These are phyloP conservation scores for Chernovozyma sophiae-reginae DNA, from an alignment of 1,139 yeast species.

Conservation along the genomic window DNA sequence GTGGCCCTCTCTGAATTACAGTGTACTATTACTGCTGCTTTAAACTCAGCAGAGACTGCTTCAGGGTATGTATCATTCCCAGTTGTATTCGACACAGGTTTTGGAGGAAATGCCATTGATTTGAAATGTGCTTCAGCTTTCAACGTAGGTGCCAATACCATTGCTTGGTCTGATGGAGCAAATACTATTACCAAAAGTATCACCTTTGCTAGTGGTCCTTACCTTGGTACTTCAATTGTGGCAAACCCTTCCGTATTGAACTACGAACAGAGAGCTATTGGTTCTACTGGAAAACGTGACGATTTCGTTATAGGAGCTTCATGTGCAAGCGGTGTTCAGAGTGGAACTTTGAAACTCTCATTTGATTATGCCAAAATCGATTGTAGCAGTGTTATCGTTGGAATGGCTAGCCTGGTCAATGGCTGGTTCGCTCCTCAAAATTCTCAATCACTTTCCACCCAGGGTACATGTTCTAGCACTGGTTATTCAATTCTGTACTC, in stretches of 20 bases:
- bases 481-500: slow-evolving; percentile 13
- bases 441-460: slow-evolving; percentile 2
- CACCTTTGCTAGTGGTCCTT: slow-evolving; percentile 11
- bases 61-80: slow-evolving; percentile 20
- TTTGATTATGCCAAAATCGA: slow-evolving; percentile 12
- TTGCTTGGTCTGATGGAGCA: slow-evolving; percentile 26
- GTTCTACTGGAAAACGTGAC: slow-evolving; percentile 11
- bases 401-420: slow-evolving; percentile 20
- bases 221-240: not conserved
- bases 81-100: slow-evolving; percentile 25
- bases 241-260: not conserved
- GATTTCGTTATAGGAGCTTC: slow-evolving; percentile 15
- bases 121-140: slow-evolving; percentile 17
- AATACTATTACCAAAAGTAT: slow-evolving; percentile 16
- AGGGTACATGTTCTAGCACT: slow-evolving; percentile 15
- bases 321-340: slow-evolving; percentile 21
- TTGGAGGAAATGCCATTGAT: slow-evolving; percentile 19
- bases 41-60: slow-evolving; percentile 13
- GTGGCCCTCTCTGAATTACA: slow-evolving; percentile 20
- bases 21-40: slow-evolving; percentile 19
- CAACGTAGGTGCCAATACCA: slow-evolving; percentile 21
- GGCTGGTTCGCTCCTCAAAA: slow-evolving; percentile 18
- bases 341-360: slow-evolving; percentile 20
- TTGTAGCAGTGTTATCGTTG: slow-evolving; percentile 19
- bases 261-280: slow-evolving; percentile 7